Base-by-base conservation (phyloP, 257 asterid genomes). In the Nicotiana attenuata region DNA sequence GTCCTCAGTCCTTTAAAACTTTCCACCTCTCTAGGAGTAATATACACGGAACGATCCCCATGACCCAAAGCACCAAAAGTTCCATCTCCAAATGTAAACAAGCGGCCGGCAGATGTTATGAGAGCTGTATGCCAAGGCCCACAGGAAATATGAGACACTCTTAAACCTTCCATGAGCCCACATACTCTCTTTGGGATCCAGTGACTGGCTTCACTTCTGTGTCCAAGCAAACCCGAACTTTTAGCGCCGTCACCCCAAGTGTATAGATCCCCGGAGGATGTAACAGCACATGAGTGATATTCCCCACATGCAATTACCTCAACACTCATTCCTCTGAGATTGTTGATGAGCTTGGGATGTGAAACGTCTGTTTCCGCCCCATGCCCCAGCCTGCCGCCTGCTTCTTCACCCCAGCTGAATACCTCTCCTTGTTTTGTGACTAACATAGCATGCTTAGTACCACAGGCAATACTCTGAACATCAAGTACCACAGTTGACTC, bases 101-200 rank as follows among this genome's bases (percentile, higher is more conserved):
- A 53, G 65, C 66, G 89, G 22, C 93, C 93, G 0, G 87, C 38
- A 61, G 94, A 89, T 1, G 97, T 89, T 73, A 92, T 57, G 56
- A 95, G 35, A 28, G 97, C 96, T 3, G 97, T 91, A 85, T 95
- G 99, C 97, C 97, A 93, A 24, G 98, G 93, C 67, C 98, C 99
- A 82, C 99, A 95, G 17, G 98, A 87, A 67, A 93, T 88, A 16
- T 79, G 92, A 3, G 95, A 83, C 81, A 95, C 93, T 24, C 88
- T 92, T 29, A 95, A 81, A 45, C 96, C 96, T 24, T 90, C 97
- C 3, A 92, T 82, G 61, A 87, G 84, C 50, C 97, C 94, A 57
- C 88, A 52, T 0, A 95, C 89, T 88, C 81, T 88, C 83, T 90
- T 95, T 1, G 99, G 99, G 85, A 89, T 86, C 97, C 98, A 93